Conservation (phyloP, 768 basidiomycete species). For the Naematelia aurantialba region DNA sequence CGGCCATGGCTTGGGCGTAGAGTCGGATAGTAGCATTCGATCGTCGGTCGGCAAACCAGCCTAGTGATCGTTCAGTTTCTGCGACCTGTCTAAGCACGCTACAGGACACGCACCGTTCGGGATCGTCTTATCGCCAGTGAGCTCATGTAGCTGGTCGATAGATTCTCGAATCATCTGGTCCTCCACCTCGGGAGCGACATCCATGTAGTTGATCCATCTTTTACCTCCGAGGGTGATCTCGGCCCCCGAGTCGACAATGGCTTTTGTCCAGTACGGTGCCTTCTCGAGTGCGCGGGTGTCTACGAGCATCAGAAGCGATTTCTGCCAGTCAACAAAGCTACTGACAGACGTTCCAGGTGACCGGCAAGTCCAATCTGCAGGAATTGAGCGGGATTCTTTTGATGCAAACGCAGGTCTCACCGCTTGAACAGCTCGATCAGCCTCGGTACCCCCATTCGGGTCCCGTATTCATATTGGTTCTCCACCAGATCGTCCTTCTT, state of each 20-base stretch:
- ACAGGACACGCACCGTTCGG: constrained; percentile 19
- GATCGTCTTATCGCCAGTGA: constrained; percentile 31
- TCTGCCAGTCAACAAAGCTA: not conserved
- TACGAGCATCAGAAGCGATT: constrained; percentile 3
- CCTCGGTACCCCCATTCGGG: constrained; percentile 19
- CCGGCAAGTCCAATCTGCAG: constrained; percentile 19
- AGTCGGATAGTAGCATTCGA: constrained; percentile 23
- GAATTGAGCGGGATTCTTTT: not conserved
- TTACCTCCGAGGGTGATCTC: constrained; percentile 31
- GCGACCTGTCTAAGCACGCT: not conserved
- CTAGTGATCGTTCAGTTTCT: constrained; percentile 11
- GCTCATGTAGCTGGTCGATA: constrained; percentile 32
- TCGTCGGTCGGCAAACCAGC: constrained; percentile 27
- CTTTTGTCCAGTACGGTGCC: constrained; percentile 25
- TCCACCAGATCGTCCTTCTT: constrained; percentile 15
- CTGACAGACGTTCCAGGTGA: constrained; percentile 28
- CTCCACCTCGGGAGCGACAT: constrained; percentile 24
- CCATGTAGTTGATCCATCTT: constrained; percentile 7
- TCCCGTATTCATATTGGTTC: constrained; percentile 28
- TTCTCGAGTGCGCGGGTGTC: constrained; percentile 31
- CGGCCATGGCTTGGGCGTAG: constrained; percentile 20
- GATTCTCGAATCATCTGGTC: constrained; percentile 28
- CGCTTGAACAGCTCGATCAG: constrained; percentile 22
- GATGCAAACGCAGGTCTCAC: constrained; percentile 4
- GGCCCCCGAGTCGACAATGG: constrained; percentile 22